A percentile compares a stretch with the other conserved stretches of the same genome.
Conservation (phyloP, 768 basidiomycete genomes). For the Leucogyrophana mollusca region DNA sequence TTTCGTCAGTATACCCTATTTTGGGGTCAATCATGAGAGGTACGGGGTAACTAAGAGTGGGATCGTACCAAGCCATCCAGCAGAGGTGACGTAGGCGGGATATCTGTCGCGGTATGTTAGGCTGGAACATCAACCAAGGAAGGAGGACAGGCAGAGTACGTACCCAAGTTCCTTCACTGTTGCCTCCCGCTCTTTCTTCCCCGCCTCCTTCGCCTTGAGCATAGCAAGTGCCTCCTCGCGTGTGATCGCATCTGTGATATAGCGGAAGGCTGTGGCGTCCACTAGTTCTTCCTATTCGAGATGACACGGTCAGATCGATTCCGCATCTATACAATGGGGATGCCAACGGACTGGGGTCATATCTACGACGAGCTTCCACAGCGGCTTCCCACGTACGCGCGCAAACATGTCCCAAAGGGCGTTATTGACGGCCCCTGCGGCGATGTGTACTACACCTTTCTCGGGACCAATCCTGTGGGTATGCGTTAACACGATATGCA, state of each 20-base stretch:
- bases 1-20: slow-evolving; percentile 87
- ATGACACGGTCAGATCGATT: background rate
- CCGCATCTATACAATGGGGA: background rate
- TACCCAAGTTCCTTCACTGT: slow-evolving; percentile 71
- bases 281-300: slow-evolving; percentile 83
- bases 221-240: slow-evolving; percentile 85
- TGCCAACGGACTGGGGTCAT: slow-evolving; percentile 64
- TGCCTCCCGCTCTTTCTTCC: slow-evolving; percentile 77
- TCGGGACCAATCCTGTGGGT: slow-evolving; percentile 83
- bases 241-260: slow-evolving; percentile 93
- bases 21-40: slow-evolving; percentile 11
- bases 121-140: background rate
- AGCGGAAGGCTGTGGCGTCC: slow-evolving; percentile 73
- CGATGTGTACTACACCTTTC: slow-evolving; percentile 93
- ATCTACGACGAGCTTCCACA: slow-evolving; percentile 93
- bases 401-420: slow-evolving; percentile 96
- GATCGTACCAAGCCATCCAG: slow-evolving; percentile 78
- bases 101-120: slow-evolving; percentile 35
- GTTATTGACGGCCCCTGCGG: slow-evolving; percentile 85
- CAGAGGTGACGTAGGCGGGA: slow-evolving; percentile 92
- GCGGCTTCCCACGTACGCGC: slow-evolving; percentile 72
- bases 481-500: background rate
- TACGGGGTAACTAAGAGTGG: background rate
- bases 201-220: slow-evolving; percentile 72
- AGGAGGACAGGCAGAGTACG: slow-evolving; percentile 8